Base-by-base conservation (phyloP, 441 rosid genomes). In the Erodium texanum region DNA sequence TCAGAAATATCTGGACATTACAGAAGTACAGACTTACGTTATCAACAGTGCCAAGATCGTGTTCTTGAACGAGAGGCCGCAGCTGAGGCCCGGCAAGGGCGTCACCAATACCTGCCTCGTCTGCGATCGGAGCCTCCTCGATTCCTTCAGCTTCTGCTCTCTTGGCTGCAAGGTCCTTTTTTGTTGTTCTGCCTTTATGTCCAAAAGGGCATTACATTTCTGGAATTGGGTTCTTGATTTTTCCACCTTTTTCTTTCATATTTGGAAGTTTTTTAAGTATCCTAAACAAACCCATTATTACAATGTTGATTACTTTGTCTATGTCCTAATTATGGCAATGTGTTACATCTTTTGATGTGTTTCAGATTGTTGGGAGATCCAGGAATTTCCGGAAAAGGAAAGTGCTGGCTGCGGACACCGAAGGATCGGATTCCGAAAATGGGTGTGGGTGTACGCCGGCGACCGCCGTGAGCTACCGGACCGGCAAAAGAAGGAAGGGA, bases 71-170 rank as follows among this genome's bases (percentile, higher is more conserved):
- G 80, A 83, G 66, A 78, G 86, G 66, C 86, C 86, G 5, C 84
- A 83, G 71, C 81, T 84, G 1, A 75, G 86, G 82, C 80, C 84
- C 3, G 82, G 82, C 24, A 83, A 80, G 69, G 86, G 86, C 7
- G 81, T 81, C 73, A 81, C 80, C 66, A 80, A 83, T 48, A 77
- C 81, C 64, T 83, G 86, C 67, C 74, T 24, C 8, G 84, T 75
- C 64, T 83, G 86, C 24, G 73, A 79, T 6, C 78, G 86, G n/a
- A 83, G 81, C 81, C 86, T 83, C 52, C 82, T 80, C 27, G 86
- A 83, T 64, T 75, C 86, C 67, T 83, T 80, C 84, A 59, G 56
- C 14, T 83, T 78, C 77, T 83, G 86, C 64, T 83, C 86, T 18
- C 80, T 83, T 20, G 84, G 74, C 27, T 83, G 86, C 68, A 74